Evolutionary conservation across 108 stramenopile species (phyloP), one percentile per base, ranked within the genome.

Genomic region (Phaeodactylum tricornutum): DNA sequence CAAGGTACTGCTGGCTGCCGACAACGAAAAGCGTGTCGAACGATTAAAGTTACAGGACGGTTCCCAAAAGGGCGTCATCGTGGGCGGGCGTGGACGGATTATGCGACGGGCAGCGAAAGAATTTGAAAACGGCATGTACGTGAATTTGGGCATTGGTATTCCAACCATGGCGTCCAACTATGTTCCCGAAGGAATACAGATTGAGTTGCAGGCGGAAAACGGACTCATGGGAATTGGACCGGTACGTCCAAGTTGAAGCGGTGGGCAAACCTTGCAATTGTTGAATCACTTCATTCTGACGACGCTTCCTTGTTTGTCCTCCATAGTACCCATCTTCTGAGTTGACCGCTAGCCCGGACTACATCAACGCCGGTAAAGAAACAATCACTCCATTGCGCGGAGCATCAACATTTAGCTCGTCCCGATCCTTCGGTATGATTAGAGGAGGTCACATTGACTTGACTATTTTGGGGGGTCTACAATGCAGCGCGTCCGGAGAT

Each of bases 291-390:
- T n/a, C n/a, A n/a, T n/a, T n/a, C n/a, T n/a, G n/a, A n/a, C n/a
- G n/a, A n/a, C n/a, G n/a, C n/a, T n/a, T n/a, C n/a, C n/a, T n/a
- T n/a, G n/a, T n/a, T n/a, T n/a, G n/a, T n/a, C n/a, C n/a, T n/a
- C n/a, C n/a, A n/a, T n/a, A n/a, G 8, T 95, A 91, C 59, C 77
- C 84, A 12, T 56, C 51, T 21, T 49, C 66, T 22, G 75, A 73
- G 32, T 75, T 70, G 43, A 24, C 69, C 27, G 83, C 69, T 24
- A 85, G 90, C 59, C 51, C 84, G 7, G 94, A 95, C 51, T 78
- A 83, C 35, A 92, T 92, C 62, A 95, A 95, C 66, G 90, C 94
- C 0, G 87, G 90, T 17, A 95, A 95, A 61, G 91, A 95, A 63
- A 92, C 91, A 17, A 78, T 95, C 12, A 92, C 94, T 5, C 61